A percentile compares a stretch with the other conserved stretches of the same genome.
phyloP scores from a whole-genome alignment of 495 filamentous ascomycete species.

The Penicillium lividum region DNA sequence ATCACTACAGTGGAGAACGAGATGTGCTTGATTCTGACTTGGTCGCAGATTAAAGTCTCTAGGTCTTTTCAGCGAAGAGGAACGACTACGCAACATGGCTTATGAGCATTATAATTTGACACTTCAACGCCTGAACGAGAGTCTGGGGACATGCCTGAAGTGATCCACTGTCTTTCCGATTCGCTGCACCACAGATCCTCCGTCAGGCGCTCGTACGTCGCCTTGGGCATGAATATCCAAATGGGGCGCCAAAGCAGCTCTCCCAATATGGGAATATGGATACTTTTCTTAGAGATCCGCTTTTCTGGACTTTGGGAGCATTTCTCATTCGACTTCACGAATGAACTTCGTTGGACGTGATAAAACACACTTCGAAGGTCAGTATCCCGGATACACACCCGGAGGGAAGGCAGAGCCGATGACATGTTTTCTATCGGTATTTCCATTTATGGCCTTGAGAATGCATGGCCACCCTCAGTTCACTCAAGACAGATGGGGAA shows the following conservation, averaged over 20 bases:
- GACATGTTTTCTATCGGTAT: neutral
- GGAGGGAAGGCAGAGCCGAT: neutral
- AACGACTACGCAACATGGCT: constrained; percentile 35
- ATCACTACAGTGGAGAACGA: constrained; percentile 1
- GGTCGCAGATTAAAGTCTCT: constrained; percentile 33
- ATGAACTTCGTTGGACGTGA: neutral
- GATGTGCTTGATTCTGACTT: constrained; percentile 22
- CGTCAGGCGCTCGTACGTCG: constrained; percentile 26
- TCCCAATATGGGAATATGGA: constrained; percentile 18
- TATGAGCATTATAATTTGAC: constrained; percentile 65
- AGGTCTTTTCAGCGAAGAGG: constrained; percentile 29
- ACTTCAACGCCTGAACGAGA: constrained; percentile 70
- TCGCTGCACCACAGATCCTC: constrained; percentile 20
- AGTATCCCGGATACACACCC: neutral
- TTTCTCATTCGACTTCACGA: neutral
- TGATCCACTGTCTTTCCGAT: constrained; percentile 34
- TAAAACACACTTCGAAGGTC: neutral
- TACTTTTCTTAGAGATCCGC: neutral
- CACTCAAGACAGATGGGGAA: neutral
- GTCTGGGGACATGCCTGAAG: constrained; percentile 66
- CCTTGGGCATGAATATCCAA: constrained; percentile 27
- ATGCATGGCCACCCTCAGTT: neutral
- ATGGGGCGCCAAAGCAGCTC: constrained; percentile 16
- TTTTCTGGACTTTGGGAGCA: neutral
- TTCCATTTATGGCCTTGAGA: neutral